Conservation (phyloP, 2,329 filamentous ascomycete genomes). For the Nemania sp. region DNA sequence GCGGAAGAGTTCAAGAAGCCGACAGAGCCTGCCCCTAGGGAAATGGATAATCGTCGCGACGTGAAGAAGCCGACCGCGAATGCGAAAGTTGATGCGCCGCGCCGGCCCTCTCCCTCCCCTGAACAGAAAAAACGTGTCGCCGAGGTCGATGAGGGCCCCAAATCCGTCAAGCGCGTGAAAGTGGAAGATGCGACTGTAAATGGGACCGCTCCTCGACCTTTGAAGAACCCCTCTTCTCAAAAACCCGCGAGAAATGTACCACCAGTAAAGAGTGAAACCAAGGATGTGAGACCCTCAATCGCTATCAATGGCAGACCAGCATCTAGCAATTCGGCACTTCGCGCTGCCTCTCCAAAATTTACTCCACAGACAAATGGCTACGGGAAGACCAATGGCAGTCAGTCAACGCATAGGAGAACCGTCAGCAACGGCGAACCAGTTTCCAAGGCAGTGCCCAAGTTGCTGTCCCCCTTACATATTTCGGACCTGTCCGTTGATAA, state of each 20-base stretch:
- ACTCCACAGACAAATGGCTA: constrained; percentile 50
- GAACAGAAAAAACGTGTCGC: constrained; percentile 53
- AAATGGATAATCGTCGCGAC: constrained; percentile 35
- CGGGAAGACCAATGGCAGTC: constrained; percentile 42
- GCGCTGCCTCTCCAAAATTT: constrained; percentile 44
- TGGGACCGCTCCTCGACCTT: constrained; percentile 26
- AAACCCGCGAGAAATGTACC: constrained; percentile 22
- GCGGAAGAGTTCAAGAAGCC: constrained; percentile 38
- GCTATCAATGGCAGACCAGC: constrained; percentile 36
- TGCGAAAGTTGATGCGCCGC: constrained; percentile 37
- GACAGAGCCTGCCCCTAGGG: constrained; percentile 27
- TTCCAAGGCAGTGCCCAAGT: constrained; percentile 52
- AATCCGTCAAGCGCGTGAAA: constrained; percentile 53
- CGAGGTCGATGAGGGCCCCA: constrained; percentile 50
- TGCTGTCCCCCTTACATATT: constrained; percentile 55
- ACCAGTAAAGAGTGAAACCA: constrained; percentile 33
- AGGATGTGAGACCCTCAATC: constrained; percentile 32
- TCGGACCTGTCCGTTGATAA: constrained; percentile 44
- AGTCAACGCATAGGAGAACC: constrained; percentile 45
- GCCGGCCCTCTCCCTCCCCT: constrained; percentile 46
- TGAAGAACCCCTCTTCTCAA: constrained; percentile 32
- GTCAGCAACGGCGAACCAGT: constrained; percentile 39
- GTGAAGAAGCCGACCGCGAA: constrained; percentile 31
- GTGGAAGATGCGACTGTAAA: constrained; percentile 43
- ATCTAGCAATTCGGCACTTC: constrained; percentile 29